phyloP scores from a whole-genome alignment of 306 rosid genomes.

The Gillenia trifoliata region DNA sequence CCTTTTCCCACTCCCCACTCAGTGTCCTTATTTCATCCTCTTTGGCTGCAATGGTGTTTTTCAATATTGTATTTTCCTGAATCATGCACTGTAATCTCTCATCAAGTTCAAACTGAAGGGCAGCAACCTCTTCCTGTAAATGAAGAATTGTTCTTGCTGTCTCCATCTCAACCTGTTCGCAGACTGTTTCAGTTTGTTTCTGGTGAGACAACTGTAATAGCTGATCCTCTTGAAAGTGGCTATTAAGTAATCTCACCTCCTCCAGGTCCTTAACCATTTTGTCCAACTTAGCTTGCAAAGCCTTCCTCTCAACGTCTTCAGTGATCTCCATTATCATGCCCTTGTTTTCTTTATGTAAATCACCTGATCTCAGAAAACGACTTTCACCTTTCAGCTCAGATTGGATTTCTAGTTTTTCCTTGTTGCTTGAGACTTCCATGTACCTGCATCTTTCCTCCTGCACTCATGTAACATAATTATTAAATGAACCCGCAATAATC shows the following conservation, averaged over 20 bases:
- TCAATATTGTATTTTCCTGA: slow-evolving; percentile 63
- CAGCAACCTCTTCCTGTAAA: slow-evolving; percentile 82
- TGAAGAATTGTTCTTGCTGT: slow-evolving; percentile 80
- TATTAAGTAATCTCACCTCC: slow-evolving; percentile 53
- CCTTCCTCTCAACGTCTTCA: slow-evolving; percentile 31
- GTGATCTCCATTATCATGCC: slow-evolving; percentile 15
- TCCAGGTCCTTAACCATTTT: slow-evolving; percentile 68
- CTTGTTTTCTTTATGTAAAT: slow-evolving; percentile 10
- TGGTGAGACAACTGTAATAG: slow-evolving; percentile 50
- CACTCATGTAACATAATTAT: background rate
- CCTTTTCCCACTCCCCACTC: slow-evolving; percentile 78
- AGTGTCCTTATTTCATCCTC: slow-evolving; percentile 54
- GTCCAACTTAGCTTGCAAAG: slow-evolving; percentile 56
- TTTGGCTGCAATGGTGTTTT: slow-evolving; percentile 49
- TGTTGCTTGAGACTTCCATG: slow-evolving; percentile 5
- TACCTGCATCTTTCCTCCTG: slow-evolving; percentile 15
- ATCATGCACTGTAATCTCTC: slow-evolving; percentile 47
- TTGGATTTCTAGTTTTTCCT: slow-evolving; percentile 8
- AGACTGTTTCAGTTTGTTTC: slow-evolving; percentile 54
- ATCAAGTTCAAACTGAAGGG: slow-evolving; percentile 63
- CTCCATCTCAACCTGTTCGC: slow-evolving; percentile 92
- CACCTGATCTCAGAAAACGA: background rate
- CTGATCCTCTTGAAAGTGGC: slow-evolving; percentile 59
- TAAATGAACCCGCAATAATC: slow-evolving; percentile 5
- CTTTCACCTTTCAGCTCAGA: background rate